These are phyloP conservation scores for Chamaecrista fasciculata DNA, from an alignment of 306 rosid genomes.

Conservation along the genomic window DNA sequence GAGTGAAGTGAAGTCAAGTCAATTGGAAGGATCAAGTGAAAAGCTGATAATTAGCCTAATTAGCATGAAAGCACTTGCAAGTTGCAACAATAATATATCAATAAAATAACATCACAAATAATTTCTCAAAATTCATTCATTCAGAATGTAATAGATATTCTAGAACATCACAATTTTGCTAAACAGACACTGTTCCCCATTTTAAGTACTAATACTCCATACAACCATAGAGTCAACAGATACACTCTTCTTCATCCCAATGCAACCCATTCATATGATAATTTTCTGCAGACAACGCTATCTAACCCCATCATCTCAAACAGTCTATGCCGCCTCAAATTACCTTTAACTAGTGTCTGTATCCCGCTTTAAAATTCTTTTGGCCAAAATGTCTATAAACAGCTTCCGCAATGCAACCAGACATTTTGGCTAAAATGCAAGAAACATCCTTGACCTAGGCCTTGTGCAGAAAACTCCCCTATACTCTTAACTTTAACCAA, in stretches of 20 bases:
- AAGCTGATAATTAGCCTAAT: not conserved
- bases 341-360: not conserved
- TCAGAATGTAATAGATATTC: not conserved
- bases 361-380: no score
- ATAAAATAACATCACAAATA: not conserved
- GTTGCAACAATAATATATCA: not conserved
- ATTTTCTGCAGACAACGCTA: not conserved
- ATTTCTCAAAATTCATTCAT: not conserved
- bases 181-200: not conserved
- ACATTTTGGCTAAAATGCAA: no score
- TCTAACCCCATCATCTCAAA: not conserved
- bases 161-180: not conserved
- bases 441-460: no score
- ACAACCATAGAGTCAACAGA: not conserved
- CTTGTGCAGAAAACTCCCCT: no score
- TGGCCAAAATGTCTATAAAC: no score
- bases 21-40: constrained; percentile 15
- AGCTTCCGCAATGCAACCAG: no score
- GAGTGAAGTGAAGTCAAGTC: constrained; percentile 16
- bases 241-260: not conserved
- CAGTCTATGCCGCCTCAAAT: not conserved
- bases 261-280: not conserved
- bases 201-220: not conserved
- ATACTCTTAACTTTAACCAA: no score
- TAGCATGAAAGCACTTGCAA: no score